Conservation (phyloP, 768 basidiomycete species). For the Dictyophora rubrovolvata region DNA sequence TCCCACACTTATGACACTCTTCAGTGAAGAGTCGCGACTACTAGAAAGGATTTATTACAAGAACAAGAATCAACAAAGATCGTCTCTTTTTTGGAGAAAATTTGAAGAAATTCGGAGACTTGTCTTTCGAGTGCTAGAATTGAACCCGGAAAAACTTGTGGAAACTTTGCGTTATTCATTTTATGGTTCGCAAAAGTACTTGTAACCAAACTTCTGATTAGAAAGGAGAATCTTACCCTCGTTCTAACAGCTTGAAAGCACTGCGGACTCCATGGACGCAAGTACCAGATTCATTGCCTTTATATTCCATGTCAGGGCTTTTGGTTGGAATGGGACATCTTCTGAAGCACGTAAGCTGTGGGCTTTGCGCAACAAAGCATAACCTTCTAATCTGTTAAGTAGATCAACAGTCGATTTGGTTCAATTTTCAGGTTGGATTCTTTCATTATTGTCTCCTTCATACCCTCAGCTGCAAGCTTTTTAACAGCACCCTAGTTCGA, state of each 20-base stretch:
- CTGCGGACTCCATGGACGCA: slow-evolving; percentile 58
- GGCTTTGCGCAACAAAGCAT: neutral
- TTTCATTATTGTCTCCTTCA: neutral
- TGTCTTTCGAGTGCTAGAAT: slow-evolving; percentile 24
- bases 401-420: slow-evolving; percentile 39
- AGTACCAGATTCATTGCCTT: slow-evolving; percentile 31
- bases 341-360: slow-evolving; percentile 36
- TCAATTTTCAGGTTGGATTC: slow-evolving; percentile 43
- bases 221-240: neutral
- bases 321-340: slow-evolving; percentile 28
- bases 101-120: slow-evolving; percentile 51
- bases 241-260: slow-evolving; percentile 32
- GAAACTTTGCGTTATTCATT: slow-evolving; percentile 40
- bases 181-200: slow-evolving; percentile 31
- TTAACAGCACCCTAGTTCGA: slow-evolving; percentile 44
- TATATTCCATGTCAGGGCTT: slow-evolving; percentile 27
- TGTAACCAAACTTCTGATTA: slow-evolving; percentile 21
- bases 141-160: slow-evolving; percentile 24
- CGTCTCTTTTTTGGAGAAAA: slow-evolving; percentile 61
- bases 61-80: slow-evolving; percentile 67
- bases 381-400: neutral
- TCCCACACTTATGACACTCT: slow-evolving; percentile 17
- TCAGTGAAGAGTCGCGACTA: slow-evolving; percentile 44
- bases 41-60: slow-evolving; percentile 68
- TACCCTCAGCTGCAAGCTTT: neutral